Evolutionary conservation across 257 asterid genomes (phyloP).

Genomic region (Mentha longifolia): DNA sequence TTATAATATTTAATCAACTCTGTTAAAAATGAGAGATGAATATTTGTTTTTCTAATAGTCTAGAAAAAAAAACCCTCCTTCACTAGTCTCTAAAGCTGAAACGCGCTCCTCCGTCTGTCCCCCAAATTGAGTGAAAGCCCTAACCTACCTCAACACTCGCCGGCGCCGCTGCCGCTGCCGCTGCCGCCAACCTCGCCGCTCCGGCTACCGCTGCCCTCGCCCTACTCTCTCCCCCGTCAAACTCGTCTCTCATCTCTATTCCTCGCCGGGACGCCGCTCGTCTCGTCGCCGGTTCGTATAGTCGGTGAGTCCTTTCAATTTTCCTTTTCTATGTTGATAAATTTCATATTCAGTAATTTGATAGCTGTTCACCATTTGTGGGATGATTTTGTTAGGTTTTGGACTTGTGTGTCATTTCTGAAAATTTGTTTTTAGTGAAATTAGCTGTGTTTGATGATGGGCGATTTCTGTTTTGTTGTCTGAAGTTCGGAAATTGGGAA

Average conservation of each 20-base stretch:
- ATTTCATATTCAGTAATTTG: neutral
- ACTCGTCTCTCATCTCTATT: neutral
- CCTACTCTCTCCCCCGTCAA: neutral
- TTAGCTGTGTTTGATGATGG: neutral
- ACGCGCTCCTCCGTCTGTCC: neutral
- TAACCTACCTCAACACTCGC: neutral
- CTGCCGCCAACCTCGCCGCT: neutral
- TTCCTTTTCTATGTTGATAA: neutral
- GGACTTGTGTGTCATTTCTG: neutral
- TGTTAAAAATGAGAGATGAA: too few relatives aligned
- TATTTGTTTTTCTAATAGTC: neutral
- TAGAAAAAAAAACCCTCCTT: neutral
- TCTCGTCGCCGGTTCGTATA: neutral
- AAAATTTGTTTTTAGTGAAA: neutral
- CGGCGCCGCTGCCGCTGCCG: neutral
- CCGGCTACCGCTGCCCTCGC: neutral
- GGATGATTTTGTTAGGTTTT: neutral
- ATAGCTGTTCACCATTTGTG: neutral
- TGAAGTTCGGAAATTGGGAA: neutral
- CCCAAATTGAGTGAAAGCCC: slow-evolving; percentile 1
- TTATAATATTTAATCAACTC: too few relatives aligned
- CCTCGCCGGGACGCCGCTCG: neutral
- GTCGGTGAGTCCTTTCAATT: neutral
- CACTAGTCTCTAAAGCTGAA: neutral
- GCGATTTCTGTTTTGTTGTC: neutral